These are phyloP conservation scores for Saccharomycopsis vini DNA, from an alignment of 805 yeast species.

Conservation along the genomic window DNA sequence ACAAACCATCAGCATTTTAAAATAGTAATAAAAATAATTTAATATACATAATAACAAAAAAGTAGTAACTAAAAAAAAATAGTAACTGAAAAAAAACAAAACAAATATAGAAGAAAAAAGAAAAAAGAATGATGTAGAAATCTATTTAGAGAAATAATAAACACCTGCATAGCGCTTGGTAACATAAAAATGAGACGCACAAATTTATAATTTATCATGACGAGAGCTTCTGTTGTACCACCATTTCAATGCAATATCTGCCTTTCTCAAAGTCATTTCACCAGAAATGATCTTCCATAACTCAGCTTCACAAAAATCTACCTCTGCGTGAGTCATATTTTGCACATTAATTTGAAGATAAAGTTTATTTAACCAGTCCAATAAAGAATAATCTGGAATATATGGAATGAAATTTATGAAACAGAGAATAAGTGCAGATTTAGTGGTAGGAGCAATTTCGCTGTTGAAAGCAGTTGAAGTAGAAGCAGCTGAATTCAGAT, in stretches of 20 bases:
- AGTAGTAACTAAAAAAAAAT: no score
- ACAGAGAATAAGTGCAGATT: slow-evolving; percentile 7
- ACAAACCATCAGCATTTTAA: no score
- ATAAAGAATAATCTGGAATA: slow-evolving; percentile 2
- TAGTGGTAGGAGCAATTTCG: slow-evolving; percentile 10
- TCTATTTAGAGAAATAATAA: background rate
- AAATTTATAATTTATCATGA: no score
- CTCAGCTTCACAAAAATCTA: slow-evolving; percentile 6
- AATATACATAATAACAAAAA: no score
- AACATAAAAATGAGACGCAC: background rate
- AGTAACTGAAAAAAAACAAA: no score
- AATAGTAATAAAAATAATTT: no score
- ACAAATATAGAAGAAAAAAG: no score
- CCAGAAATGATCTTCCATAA: slow-evolving; percentile 14
- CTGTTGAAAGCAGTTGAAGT: background rate
- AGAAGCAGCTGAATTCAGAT: background rate
- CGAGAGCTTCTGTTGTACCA: slow-evolving; percentile 12
- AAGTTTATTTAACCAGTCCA: slow-evolving; percentile 11
- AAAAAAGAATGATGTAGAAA: no score
- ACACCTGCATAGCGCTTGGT: background rate
- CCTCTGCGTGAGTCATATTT: slow-evolving; percentile 2
- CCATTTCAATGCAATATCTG: slow-evolving; percentile 17
- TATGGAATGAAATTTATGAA: slow-evolving; percentile 15
- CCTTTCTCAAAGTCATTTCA: slow-evolving; percentile 11
- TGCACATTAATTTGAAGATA: background rate